A percentile compares a stretch with the other conserved stretches of the same genome.
These are phyloP conservation scores for Funneliformis caledonium DNA, from an alignment of 371 early-diverging fungal species.

Conservation along the genomic window DNA sequence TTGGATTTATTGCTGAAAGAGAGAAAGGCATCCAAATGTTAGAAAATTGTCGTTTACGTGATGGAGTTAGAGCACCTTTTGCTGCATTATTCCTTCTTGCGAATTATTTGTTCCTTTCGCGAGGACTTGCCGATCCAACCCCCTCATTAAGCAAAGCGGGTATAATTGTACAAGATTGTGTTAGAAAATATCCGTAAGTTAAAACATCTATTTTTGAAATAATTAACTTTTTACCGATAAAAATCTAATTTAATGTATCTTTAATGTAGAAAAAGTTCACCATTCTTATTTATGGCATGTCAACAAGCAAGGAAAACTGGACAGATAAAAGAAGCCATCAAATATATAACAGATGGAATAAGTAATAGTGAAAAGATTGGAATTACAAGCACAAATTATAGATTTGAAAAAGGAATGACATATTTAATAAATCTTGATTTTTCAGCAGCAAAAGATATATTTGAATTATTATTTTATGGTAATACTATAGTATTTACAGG, in stretches of 20 bases:
- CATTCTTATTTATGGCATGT: constrained; percentile 50
- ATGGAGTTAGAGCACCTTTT: constrained; percentile 48
- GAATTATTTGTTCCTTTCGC: constrained; percentile 49
- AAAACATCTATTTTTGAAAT: neutral
- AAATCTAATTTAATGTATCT: neutral
- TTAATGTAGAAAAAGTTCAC: constrained; percentile 46
- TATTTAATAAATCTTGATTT: constrained; percentile 50
- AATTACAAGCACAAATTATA: constrained; percentile 48
- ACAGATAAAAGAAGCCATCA: constrained; percentile 46
- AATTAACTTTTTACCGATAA: neutral
- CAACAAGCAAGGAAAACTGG: constrained; percentile 50
- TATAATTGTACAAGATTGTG: constrained; percentile 43
- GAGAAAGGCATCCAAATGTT: constrained; percentile 46
- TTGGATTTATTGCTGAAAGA: constrained; percentile 48
- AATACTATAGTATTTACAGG: constrained; percentile 40
- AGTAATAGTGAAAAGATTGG: constrained; percentile 47
- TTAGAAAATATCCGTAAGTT: constrained; percentile 48
- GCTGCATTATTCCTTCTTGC: constrained; percentile 47
- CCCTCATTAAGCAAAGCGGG: constrained; percentile 47
- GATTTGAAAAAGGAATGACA: constrained; percentile 50
- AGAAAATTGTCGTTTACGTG: constrained; percentile 44
- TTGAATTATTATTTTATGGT: constrained; percentile 50
- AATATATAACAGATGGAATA: constrained; percentile 48
- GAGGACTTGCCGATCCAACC: constrained; percentile 47
- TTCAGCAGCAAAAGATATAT: constrained; percentile 48